phyloP scores from a whole-genome alignment of 1,284 basidiomycete genomes.

The Leccinum solheimii region DNA sequence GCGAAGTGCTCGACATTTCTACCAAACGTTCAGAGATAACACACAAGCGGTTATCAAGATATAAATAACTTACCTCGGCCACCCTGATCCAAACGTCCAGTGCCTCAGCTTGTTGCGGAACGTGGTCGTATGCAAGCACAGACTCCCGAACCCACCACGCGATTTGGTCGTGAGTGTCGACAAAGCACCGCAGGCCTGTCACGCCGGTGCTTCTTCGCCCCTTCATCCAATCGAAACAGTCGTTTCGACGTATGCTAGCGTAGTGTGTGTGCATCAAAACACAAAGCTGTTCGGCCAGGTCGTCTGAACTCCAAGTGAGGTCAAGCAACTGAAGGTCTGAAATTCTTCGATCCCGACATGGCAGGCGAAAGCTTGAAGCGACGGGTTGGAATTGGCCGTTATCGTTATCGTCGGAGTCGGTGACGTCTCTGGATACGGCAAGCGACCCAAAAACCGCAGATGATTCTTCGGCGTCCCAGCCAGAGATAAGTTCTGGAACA shows the following conservation, averaged over 20 bases:
- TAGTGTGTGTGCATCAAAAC: slow-evolving; percentile 61
- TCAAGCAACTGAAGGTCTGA: slow-evolving; percentile 36
- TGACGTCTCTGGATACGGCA: background rate
- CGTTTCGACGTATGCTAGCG: slow-evolving; percentile 55
- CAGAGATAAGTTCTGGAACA: slow-evolving; percentile 33
- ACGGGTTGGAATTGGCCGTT: slow-evolving; percentile 20
- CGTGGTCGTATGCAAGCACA: slow-evolving; percentile 51
- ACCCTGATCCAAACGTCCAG: slow-evolving; percentile 76
- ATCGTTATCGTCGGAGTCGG: background rate
- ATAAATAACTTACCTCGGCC: slow-evolving; percentile 53
- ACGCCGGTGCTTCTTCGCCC: slow-evolving; percentile 40
- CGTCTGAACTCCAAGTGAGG: slow-evolving; percentile 51
- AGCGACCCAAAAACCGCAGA: slow-evolving; percentile 21
- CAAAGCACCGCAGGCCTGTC: slow-evolving; percentile 54
- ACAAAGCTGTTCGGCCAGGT: slow-evolving; percentile 65
- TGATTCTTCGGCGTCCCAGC: slow-evolving; percentile 33
- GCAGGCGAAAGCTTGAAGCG: slow-evolving; percentile 10
- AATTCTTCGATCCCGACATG: background rate
- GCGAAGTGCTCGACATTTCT: slow-evolving; percentile 67
- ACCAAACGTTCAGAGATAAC: slow-evolving; percentile 3
- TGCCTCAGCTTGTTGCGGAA: slow-evolving; percentile 56
- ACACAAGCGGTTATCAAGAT: slow-evolving; percentile 20
- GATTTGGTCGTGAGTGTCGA: slow-evolving; percentile 59
- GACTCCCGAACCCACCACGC: slow-evolving; percentile 65
- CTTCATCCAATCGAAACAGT: slow-evolving; percentile 59